phyloP scores from a whole-genome alignment of 2,329 filamentous ascomycete species.

The Zymoseptoria crescenta region DNA sequence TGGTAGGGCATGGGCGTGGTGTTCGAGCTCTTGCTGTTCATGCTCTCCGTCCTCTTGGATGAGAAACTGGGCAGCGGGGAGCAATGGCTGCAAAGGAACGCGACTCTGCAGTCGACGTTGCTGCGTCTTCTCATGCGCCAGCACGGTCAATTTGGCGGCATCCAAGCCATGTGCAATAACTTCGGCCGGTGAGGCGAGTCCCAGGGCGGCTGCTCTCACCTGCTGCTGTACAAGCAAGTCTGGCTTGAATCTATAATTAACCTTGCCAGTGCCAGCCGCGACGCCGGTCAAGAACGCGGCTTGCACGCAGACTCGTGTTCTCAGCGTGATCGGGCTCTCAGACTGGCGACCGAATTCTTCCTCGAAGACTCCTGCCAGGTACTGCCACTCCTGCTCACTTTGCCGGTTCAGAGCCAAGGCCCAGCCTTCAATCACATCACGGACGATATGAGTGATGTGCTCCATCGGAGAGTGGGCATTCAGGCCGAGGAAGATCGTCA shows the following conservation, averaged over 20 bases:
- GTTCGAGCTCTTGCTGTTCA: neutral
- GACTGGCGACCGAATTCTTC: neutral
- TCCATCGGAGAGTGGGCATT: neutral
- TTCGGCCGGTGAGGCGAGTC: slow-evolving; percentile 6
- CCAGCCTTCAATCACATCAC: slow-evolving; percentile 8
- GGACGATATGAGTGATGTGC: slow-evolving; percentile 6
- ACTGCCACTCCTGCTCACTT: slow-evolving; percentile 1
- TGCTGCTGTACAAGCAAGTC: slow-evolving; percentile 2
- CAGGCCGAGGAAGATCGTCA: slow-evolving; percentile 4
- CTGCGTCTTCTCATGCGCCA: neutral
- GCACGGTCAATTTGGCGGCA: neutral
- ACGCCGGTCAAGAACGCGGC: slow-evolving; percentile 8
- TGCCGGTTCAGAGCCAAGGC: neutral
- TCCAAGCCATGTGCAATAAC: slow-evolving; percentile 8
- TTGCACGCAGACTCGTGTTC: too few species aligned
- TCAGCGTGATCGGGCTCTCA: too few species aligned
- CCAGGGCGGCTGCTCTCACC: slow-evolving; percentile 2
- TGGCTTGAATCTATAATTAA: slow-evolving; percentile 5
- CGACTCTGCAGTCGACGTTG: neutral
- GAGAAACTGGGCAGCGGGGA: neutral
- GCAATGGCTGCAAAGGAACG: neutral
- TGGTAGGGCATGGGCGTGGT: neutral
- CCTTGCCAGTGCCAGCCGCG: slow-evolving; percentile 1
- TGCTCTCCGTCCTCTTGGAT: too few species aligned
- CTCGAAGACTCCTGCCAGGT: slow-evolving; percentile 4